A percentile compares a stretch with the other conserved stretches of the same genome.
Conservation (phyloP, 257 asterid species). For the Cinchona pubescens region DNA sequence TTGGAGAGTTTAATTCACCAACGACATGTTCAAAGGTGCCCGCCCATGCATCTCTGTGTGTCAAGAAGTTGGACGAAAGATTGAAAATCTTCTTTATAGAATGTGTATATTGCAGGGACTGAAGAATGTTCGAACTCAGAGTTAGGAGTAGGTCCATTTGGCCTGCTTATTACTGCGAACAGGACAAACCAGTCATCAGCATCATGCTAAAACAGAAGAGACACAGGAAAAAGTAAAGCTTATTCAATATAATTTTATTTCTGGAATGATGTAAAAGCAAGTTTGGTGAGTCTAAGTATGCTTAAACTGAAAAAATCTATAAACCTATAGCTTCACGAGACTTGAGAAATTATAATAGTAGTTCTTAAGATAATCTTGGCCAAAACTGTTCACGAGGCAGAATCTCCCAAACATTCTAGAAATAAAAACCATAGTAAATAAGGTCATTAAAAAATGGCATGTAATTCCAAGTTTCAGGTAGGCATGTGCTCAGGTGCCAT, state of each 20-base stretch:
- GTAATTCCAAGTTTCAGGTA: not conserved
- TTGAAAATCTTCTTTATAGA: conserved; percentile 70
- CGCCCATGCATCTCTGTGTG: conserved; percentile 91
- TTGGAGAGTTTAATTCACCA: conserved; percentile 51
- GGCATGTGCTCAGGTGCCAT: not conserved
- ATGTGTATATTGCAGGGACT: conserved; percentile 79
- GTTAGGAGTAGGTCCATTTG: conserved; percentile 53
- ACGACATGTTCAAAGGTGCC: conserved; percentile 80
- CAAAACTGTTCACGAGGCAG: not conserved
- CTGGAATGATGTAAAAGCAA: not conserved
- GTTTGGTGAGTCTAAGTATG: not conserved
- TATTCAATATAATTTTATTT: too few species aligned
- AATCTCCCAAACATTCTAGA: not conserved
- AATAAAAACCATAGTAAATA: not conserved
- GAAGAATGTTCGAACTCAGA: conserved; percentile 83
- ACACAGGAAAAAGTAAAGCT: not conserved
- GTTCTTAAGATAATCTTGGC: not conserved
- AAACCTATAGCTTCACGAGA: not conserved
- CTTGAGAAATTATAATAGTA: not conserved
- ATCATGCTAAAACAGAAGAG: not conserved
- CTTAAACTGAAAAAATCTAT: not conserved
- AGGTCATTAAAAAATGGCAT: not conserved
- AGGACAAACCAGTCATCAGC: not conserved
- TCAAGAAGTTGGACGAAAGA: conserved; percentile 62
- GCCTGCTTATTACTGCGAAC: conserved; percentile 58